These are phyloP conservation scores for Penicillium italicum DNA, from an alignment of 2,329 filamentous ascomycete species.

Conservation along the genomic window DNA sequence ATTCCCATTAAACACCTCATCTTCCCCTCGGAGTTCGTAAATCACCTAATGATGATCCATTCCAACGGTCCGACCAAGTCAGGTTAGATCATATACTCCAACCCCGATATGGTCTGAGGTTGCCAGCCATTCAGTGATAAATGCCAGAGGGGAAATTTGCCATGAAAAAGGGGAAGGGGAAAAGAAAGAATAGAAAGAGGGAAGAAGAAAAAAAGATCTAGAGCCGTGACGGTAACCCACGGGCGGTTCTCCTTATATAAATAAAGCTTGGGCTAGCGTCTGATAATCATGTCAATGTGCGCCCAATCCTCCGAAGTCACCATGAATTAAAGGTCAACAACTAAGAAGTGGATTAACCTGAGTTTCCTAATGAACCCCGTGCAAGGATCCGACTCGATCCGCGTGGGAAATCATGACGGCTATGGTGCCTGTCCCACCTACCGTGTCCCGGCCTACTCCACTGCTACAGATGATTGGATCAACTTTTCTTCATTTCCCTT, in stretches of 20 bases:
- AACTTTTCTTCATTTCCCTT: slow-evolving; percentile 7
- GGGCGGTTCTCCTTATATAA: slow-evolving; percentile 26
- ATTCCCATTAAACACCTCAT: background rate
- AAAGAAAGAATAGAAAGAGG: background rate
- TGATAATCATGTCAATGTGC: slow-evolving; percentile 24
- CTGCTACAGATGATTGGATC: slow-evolving; percentile 17
- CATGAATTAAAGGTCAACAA: slow-evolving; percentile 1
- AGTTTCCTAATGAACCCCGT: slow-evolving; percentile 16
- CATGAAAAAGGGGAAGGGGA: background rate
- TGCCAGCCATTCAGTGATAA: background rate
- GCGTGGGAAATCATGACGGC: slow-evolving; percentile 24
- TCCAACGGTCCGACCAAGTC: slow-evolving; percentile 27
- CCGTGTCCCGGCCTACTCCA: slow-evolving; percentile 22
- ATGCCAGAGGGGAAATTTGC: background rate
- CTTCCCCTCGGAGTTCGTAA: slow-evolving; percentile 4
- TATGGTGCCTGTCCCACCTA: slow-evolving; percentile 31
- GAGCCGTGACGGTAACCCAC: slow-evolving; percentile 13
- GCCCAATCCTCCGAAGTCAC: slow-evolving; percentile 18
- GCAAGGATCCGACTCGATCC: slow-evolving; percentile 29
- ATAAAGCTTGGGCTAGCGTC: slow-evolving; percentile 27
- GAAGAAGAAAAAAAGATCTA: slow-evolving; percentile 5
- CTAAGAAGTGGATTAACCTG: slow-evolving; percentile 6
- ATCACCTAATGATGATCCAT: slow-evolving; percentile 21
- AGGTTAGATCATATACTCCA: slow-evolving; percentile 26
- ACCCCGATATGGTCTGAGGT: slow-evolving; percentile 1